Evolutionary conservation across 2,329 filamentous ascomycete species (phyloP), one percentile per base, ranked within the genome.

Genomic region (Hypoxylon sp.): DNA sequence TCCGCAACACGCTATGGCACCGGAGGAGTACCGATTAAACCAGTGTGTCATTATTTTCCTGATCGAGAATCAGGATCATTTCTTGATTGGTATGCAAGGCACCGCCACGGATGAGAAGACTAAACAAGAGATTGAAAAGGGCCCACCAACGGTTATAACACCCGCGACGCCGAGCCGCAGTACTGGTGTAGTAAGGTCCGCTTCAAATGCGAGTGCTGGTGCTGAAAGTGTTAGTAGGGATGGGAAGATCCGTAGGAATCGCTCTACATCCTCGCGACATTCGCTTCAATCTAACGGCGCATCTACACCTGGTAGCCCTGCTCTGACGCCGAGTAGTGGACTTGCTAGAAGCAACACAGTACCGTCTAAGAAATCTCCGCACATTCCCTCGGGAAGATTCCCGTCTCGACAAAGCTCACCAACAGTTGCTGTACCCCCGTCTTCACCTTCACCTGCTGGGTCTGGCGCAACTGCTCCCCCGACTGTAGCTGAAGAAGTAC

Each of bases 11-110:
- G 94, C 97, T 76, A 98, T 99, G 95, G 91, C 94, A 0, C 96
- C 96, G 0, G 89, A 92, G 63, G 95, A 98, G 77, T 99, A 99
- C 79, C 91, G 94, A 33, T 84, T 99, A 5, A 98, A 97, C 78
- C 96, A 99, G 84, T 95, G 96, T 75, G 95, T 99, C 19, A 87
- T 99, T 71, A 97, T 99, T 55, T 99, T 99, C 80, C 83, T 99
- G 74, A 99, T 99, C 73, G 94, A 98, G 78, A 97, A 99, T 76
- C 96, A 99, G 79, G 96, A 99, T 77, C 93, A 97, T 80, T 99
- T 99, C 84, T 84, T 99, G 72, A 97, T 99, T 71, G 96, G 96
- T 61, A 99, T 99, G 96, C 93, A 94, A 78, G 96, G 96, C 48
- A 98, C 94, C n/a, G 94, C 90, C n/a, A 93, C 94, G n/a, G 94